These are phyloP conservation scores for Ceratobasidium sp. DNA, from an alignment of 1,284 basidiomycete genomes.

Conservation along the genomic window DNA sequence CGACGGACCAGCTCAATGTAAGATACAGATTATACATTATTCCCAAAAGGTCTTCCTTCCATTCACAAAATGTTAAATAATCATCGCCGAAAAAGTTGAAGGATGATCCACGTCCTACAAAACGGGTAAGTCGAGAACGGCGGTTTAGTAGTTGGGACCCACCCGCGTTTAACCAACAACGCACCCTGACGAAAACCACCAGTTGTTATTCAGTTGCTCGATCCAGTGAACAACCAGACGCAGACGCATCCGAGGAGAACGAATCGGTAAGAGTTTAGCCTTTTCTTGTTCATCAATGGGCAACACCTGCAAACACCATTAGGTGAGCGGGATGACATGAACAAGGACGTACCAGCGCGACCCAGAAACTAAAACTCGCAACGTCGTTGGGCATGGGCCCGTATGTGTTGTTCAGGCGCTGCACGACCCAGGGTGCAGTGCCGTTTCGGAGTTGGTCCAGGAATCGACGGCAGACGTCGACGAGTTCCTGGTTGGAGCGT, in stretches of 20 bases:
- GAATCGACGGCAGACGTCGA: slow-evolving; percentile 78
- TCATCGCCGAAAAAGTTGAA: slow-evolving; percentile 38
- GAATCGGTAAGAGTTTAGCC: slow-evolving; percentile 88
- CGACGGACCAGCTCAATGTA: slow-evolving; percentile 8
- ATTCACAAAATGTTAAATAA: slow-evolving; percentile 28
- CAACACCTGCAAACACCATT: slow-evolving; percentile 61
- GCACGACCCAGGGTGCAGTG: slow-evolving; percentile 88
- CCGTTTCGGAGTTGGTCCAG: slow-evolving; percentile 79
- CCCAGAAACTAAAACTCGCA: slow-evolving; percentile 83
- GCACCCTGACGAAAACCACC: slow-evolving; percentile 60
- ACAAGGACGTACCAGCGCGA: slow-evolving; percentile 67
- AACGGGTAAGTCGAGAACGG: not conserved
- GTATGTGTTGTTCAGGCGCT: slow-evolving; percentile 77
- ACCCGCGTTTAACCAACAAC: slow-evolving; percentile 43
- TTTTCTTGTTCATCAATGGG: slow-evolving; percentile 97
- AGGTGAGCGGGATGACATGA: too few species aligned
- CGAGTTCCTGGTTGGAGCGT: slow-evolving; percentile 70
- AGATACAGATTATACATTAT: slow-evolving; percentile 34
- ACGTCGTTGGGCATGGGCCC: slow-evolving; percentile 68
- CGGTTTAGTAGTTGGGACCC: slow-evolving; percentile 10
- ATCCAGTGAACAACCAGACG: slow-evolving; percentile 92
- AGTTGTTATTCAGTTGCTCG: slow-evolving; percentile 72
- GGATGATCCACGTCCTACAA: slow-evolving; percentile 16
- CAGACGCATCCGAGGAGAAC: slow-evolving; percentile 76
- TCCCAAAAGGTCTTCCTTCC: slow-evolving; percentile 28